A percentile compares a stretch with the other conserved stretches of the same genome.
These are phyloP conservation scores for Auriculariales sp. DNA, from an alignment of 768 basidiomycete species.

Conservation along the genomic window DNA sequence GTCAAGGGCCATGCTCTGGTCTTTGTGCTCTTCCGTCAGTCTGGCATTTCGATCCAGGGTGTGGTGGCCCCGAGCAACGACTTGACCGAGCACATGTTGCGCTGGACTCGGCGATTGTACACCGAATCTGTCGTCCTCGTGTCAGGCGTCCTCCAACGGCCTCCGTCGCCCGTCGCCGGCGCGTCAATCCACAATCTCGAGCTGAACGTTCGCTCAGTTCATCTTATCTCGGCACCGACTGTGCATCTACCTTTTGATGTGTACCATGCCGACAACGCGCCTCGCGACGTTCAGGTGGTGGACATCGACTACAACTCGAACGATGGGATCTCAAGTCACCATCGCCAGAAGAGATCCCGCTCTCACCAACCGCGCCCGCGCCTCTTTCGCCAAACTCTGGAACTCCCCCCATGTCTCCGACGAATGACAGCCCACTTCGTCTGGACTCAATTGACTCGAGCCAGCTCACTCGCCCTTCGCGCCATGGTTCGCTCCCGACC, in stretches of 20 bases:
- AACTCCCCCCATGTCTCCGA: too few species aligned
- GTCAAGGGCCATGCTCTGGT: too few species aligned
- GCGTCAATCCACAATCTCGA: slow-evolving; percentile 28
- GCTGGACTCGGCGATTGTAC: slow-evolving; percentile 24
- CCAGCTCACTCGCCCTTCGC: slow-evolving; percentile 1
- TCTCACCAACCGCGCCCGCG: too few species aligned
- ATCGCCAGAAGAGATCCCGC: too few species aligned
- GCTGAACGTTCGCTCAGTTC: slow-evolving; percentile 23
- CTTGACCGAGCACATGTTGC: slow-evolving; percentile 32
- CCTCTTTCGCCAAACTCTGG: too few species aligned
- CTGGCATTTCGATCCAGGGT: slow-evolving; percentile 9
- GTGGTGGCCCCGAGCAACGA: slow-evolving; percentile 7
- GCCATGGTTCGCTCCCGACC: slow-evolving; percentile 3
- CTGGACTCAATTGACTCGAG: too few species aligned
- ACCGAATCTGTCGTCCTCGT: slow-evolving; percentile 31
- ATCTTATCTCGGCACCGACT: slow-evolving; percentile 13
- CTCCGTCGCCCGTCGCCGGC: slow-evolving; percentile 21
- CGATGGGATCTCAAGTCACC: too few species aligned
- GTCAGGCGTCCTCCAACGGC: slow-evolving; percentile 12
- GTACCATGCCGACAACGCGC: slow-evolving; percentile 18
- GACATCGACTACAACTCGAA: too few species aligned
- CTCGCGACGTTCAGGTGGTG: too few species aligned
- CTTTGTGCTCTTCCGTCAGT: slow-evolving; percentile 11
- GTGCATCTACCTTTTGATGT: slow-evolving; percentile 16
- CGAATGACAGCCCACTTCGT: too few species aligned